Percentiles rank a stretch among this genome's conserved stretches.
Evolutionary conservation across 2,329 filamentous ascomycete genomes (phyloP).

Genomic region (Chaetomium sp.): DNA sequence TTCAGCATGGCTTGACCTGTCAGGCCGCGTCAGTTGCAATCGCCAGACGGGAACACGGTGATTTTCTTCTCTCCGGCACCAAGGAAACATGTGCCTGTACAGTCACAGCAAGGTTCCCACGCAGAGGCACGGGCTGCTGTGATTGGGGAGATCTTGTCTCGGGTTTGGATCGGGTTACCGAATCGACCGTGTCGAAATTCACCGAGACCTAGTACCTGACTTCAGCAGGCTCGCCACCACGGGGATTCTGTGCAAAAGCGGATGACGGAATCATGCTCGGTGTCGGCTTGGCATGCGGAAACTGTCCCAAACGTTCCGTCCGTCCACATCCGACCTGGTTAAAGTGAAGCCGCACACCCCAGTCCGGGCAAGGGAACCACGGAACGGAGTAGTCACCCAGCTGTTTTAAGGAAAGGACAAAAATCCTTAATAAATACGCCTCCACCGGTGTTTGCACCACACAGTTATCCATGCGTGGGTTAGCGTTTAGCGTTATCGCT

Average conservation of each 20-base stretch:
- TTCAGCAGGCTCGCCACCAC: neutral
- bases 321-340: slow-evolving; percentile 22
- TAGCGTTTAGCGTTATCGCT: no score
- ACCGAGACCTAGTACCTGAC: slow-evolving; percentile 11
- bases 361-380: no score
- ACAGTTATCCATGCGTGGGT: no score
- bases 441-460: no score
- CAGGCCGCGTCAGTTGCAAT: slow-evolving; percentile 25
- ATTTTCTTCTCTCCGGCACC: neutral
- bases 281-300: slow-evolving; percentile 29
- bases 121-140: neutral
- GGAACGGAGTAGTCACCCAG: no score
- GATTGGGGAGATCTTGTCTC: slow-evolving; percentile 4
- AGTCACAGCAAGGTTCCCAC: slow-evolving; percentile 6
- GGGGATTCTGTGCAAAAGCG: slow-evolving; percentile 15
- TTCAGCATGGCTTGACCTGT: slow-evolving; percentile 12
- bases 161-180: neutral
- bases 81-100: neutral
- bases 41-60: neutral
- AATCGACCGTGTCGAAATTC: slow-evolving; percentile 6
- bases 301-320: slow-evolving; percentile 26
- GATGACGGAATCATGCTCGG: slow-evolving; percentile 27
- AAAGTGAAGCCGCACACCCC: slow-evolving; percentile 12
- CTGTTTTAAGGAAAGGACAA: no score
- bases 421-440: no score